Evolutionary conservation across 2,329 filamentous ascomycete genomes (phyloP), one percentile per base, ranked within the genome.

Genomic region (Myriosclerotinia scirpicola): DNA sequence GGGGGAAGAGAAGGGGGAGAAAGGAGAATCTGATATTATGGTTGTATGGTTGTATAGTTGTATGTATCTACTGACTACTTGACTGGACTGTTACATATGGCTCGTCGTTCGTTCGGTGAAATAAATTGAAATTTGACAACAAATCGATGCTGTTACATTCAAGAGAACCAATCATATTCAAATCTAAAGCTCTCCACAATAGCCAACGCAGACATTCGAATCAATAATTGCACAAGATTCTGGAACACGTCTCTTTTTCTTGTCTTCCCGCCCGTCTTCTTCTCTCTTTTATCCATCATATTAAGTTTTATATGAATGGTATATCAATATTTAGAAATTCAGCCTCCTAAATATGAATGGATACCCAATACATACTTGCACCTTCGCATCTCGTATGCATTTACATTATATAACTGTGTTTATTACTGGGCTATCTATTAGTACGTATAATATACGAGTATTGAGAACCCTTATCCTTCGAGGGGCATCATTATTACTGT

Each of bases 171-270:
- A 62, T 62, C 17, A 53, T 62, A 30, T 40, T 26, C 34, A 1
- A 38, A 7, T 1, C 12, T 46, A 7, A 30, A 46, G 5, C 20
- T 30, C 17, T 40, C 48, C 46, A 53, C 22, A 62, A 53, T 40
- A 30, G 59, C 46, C 34, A 62, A 62, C 59, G 59, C 34, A 62
- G 46, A 62, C 46, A 62, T 53, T 50, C 5, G n/a, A 38, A 42
- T 61, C 7, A 48, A 38, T 52, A 48, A 38, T 52, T 48, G 38
- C 34, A 36, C 44, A 30, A 61, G 30, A 61, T 61, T 61, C 58
- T 61, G 20, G 44, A 61, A 61, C 58, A 61, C 8, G 5, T 52
- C 34, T 52, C 12, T 34, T 34, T 46, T 46, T 9, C 17, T 12
- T n/a, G 1, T 46, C 55, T 46, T 44, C 9, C 26, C 26, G 11